Evolutionary conservation across 129 eudicot genomes (phyloP).

Genomic region (Flaveria robusta): DNA sequence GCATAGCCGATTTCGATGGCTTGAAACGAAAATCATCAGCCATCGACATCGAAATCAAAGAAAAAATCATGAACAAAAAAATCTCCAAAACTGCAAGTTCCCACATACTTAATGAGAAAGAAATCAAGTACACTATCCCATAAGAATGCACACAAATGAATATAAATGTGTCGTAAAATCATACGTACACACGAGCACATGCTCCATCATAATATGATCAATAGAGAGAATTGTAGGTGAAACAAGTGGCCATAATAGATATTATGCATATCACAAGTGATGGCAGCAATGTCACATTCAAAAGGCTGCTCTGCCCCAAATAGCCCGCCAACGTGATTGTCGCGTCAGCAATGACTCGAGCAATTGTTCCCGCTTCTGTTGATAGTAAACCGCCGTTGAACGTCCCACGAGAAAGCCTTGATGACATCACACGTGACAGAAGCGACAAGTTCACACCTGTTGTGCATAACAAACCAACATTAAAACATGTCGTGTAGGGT

Average conservation of each 20-base stretch:
- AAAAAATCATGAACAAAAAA: too few relatives aligned
- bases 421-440: constrained; percentile 96
- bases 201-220: constrained; percentile 19
- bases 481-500: background rate
- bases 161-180: constrained; percentile 24
- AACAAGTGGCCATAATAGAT: constrained; percentile 82
- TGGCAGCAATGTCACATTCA: constrained; percentile 73
- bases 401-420: constrained; percentile 96
- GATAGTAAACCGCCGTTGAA: constrained; percentile 89
- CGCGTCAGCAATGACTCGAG: constrained; percentile 92
- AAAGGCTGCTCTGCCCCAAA: constrained; percentile 58
- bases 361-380: constrained; percentile 94
- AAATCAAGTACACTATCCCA: constrained; percentile 10
- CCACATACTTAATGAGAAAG: background rate
- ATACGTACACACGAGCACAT: constrained; percentile 16
- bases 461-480: background rate
- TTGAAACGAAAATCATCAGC: too few relatives aligned
- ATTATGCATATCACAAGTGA: constrained; percentile 73
- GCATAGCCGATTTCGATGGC: too few relatives aligned
- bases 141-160: constrained; percentile 39
- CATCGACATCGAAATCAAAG: too few relatives aligned
- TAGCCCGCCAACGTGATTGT: constrained; percentile 82
- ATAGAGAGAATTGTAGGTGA: constrained; percentile 81
- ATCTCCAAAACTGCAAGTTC: too few relatives aligned
- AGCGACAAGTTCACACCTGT: constrained; percentile 89